phyloP scores from a whole-genome alignment of 2,329 filamentous ascomycete species.

The Blastomyces gilchristii region DNA sequence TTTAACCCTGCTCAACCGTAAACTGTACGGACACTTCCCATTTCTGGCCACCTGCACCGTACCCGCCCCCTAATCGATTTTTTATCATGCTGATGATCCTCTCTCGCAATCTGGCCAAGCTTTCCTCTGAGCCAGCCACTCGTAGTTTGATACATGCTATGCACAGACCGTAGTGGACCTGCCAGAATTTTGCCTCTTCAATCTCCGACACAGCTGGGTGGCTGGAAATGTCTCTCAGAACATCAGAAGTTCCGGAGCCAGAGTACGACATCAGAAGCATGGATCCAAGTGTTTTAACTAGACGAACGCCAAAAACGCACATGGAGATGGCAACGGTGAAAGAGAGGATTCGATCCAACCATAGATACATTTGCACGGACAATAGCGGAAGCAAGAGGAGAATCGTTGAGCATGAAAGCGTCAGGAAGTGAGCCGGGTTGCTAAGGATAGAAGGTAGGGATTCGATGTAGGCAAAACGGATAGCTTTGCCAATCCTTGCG shows the following conservation, averaged over 20 bases:
- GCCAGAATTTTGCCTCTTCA: conserved; percentile 93
- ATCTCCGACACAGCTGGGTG: conserved; percentile 67
- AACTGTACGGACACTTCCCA: conserved; percentile 94
- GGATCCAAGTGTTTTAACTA: conserved; percentile 75
- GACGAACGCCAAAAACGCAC: conserved; percentile 73
- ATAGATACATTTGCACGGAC: conserved; percentile 66
- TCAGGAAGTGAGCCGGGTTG: conserved; percentile 92
- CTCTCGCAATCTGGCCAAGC: conserved; percentile 61
- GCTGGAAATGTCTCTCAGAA: conserved; percentile 75
- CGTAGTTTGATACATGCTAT: conserved; percentile 88
- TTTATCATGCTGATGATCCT: conserved; percentile 69
- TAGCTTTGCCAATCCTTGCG: conserved; percentile 79
- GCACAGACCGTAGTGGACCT: conserved; percentile 92
- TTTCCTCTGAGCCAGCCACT: conserved; percentile 60
- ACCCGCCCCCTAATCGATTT: conserved; percentile 77
- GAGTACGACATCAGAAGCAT: conserved; percentile 94
- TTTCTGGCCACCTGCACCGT: conserved; percentile 65
- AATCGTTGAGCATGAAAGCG: conserved; percentile 71
- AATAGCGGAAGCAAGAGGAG: conserved; percentile 74
- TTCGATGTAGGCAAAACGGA: conserved; percentile 74
- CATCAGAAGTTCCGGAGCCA: conserved; percentile 52
- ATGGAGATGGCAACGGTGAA: conserved; percentile 74
- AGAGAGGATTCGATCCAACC: conserved; percentile 75
- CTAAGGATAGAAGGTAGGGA: conserved; percentile 76
- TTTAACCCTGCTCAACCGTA: conserved; percentile 40